Conservation (phyloP, 768 basidiomycete species). For the Termitomyces sp. region DNA sequence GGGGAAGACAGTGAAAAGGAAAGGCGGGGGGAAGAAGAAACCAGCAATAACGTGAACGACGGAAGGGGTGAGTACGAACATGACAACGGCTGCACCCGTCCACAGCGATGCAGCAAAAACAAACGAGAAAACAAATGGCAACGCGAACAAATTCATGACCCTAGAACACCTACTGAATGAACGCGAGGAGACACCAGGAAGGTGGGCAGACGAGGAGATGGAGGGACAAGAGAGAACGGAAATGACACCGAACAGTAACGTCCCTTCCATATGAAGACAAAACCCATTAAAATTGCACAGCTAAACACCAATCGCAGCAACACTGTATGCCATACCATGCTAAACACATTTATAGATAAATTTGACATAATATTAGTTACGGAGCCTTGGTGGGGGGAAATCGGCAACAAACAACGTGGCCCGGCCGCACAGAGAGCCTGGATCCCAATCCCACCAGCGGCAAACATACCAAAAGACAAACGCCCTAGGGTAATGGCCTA, state of each 20-base stretch:
- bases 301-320: not conserved
- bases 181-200: fast-evolving
- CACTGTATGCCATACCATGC: no score
- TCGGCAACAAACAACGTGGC: no score
- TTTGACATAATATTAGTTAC: no score
- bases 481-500: no score
- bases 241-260: not conserved
- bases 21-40: no score
- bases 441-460: no score
- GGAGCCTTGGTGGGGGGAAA: not conserved
- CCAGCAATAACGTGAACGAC: no score
- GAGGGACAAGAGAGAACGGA: not conserved
- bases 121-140: not conserved
- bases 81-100: fast-evolving
- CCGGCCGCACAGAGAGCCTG: no score
- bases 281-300: not conserved
- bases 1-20: no score
- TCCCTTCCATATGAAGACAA: not conserved
- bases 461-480: no score
- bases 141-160: not conserved
- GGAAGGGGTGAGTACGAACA: no score
- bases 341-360: no score
- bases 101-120: not conserved
- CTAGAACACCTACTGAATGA: not conserved
- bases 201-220: not conserved